Conservation (phyloP, 805 yeast genomes). For the Metschnikowia henanensis region DNA sequence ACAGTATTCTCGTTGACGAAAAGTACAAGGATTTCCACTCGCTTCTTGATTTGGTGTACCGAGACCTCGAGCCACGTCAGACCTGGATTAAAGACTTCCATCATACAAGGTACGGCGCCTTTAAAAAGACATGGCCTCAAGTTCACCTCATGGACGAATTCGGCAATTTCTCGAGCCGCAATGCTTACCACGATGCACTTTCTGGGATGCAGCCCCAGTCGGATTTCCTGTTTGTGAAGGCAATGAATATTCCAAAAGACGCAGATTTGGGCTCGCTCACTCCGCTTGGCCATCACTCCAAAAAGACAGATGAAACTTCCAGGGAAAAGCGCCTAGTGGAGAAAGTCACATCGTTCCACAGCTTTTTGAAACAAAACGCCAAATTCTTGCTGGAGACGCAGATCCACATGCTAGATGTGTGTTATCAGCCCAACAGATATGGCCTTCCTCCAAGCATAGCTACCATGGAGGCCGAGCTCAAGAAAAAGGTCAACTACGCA, state of each 20-base stretch:
- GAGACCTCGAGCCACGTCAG: slow-evolving; percentile 9
- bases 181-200: slow-evolving; percentile 20
- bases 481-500: slow-evolving; percentile 23
- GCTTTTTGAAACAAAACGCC: slow-evolving; percentile 23
- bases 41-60: slow-evolving; percentile 32
- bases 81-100: slow-evolving; percentile 25
- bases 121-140: slow-evolving; percentile 34
- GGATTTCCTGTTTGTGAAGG: slow-evolving; percentile 14
- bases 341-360: slow-evolving; percentile 19
- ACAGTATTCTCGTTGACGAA: slow-evolving; percentile 30
- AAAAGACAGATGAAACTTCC: background rate
- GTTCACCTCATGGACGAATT: slow-evolving; percentile 33
- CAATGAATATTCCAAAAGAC: slow-evolving; percentile 6
- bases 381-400: slow-evolving; percentile 23
- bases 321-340: slow-evolving; percentile 7
- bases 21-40: slow-evolving; percentile 23
- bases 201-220: slow-evolving; percentile 7
- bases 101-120: slow-evolving; percentile 20
- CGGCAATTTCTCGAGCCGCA: slow-evolving; percentile 13
- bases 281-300: background rate
- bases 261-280: slow-evolving; percentile 1
- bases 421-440: slow-evolving; percentile 29
- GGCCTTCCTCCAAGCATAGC: slow-evolving; percentile 34
- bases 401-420: slow-evolving; percentile 31
- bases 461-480: slow-evolving; percentile 27